These are phyloP conservation scores for Zygosaccharomyces siamensis DNA, from an alignment of 805 yeast species.

Conservation along the genomic window DNA sequence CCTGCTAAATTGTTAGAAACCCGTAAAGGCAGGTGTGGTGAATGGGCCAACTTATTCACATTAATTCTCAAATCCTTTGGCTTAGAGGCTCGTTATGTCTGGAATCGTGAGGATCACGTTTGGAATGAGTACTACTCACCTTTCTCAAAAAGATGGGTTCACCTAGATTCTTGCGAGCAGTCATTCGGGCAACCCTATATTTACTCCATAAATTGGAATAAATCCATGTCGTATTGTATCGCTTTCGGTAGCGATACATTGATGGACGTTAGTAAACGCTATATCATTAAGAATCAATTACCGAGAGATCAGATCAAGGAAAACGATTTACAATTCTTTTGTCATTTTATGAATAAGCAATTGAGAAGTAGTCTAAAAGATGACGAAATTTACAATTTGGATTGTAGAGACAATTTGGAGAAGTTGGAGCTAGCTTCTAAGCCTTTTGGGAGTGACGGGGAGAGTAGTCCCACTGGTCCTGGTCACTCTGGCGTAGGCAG, in stretches of 20 bases:
- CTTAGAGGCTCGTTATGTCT: conserved; percentile 61
- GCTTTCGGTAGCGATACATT: conserved; percentile 62
- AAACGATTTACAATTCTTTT: conserved; percentile 33
- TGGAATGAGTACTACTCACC: conserved; percentile 88
- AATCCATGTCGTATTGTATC: conserved; percentile 82
- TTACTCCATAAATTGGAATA: conserved; percentile 86
- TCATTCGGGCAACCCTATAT: conserved; percentile 76
- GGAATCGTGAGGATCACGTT: conserved; percentile 92
- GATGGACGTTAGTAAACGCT: conserved; percentile 64
- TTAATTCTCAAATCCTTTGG: conserved; percentile 65
- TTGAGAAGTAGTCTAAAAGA: conserved; percentile 32
- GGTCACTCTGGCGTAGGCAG: conserved; percentile 36
- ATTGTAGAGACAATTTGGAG: conserved; percentile 34
- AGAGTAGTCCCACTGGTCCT: background rate
- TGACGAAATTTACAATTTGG: conserved; percentile 36
- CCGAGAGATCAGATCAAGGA: conserved; percentile 47
- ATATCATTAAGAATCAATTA: conserved; percentile 46
- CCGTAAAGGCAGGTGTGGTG: conserved; percentile 84
- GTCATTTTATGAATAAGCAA: conserved; percentile 37
- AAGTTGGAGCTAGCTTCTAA: conserved; percentile 26
- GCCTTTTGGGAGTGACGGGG: background rate
- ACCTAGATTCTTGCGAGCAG: conserved; percentile 83
- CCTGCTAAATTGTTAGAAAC: conserved; percentile 57
- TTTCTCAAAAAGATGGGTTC: conserved; percentile 67
- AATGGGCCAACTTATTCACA: conserved; percentile 86